Evolutionary conservation across 345 rosid species (phyloP), one percentile per base, ranked within the genome.

Genomic region (Arabidopsis suecica): DNA sequence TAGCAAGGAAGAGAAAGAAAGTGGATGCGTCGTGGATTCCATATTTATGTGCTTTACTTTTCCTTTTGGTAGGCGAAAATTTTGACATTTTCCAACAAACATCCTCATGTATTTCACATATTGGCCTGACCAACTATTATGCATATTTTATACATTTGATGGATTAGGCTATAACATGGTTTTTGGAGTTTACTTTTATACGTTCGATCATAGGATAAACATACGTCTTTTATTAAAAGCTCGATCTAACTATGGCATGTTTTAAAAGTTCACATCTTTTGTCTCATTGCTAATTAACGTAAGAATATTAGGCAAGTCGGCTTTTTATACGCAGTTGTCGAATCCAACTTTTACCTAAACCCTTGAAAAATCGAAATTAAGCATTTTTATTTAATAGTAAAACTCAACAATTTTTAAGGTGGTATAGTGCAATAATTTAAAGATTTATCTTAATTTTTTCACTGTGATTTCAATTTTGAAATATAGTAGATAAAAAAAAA

Each of bases 81-180:
- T 74, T 74, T 74, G 78, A 74, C 78, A 67, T 74, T 58, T 67
- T 67, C 61, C 23, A 56, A 34, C 28, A 45, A 53, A 28, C 32
- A 28, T 28, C 32, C 32, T 3, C 32, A 3, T 28, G 3, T 28
- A 3, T 28, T 28, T 28, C 32, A 4, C 32, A 28, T 28, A 61
- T 12, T 53, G 62, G 55, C 34, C 28, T 61, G 40, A 62, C 69
- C n/a, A 41, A 72, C 0, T 62, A 28, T 33, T 10, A 20, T 47
- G 16, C 30, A 65, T 37, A 14, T 36, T 48, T 8, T 28, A 14
- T 8, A 63, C n/a, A 23, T 13, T 38, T 13, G 32, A 71, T 37
- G 41, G 41, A 50, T 10, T 4, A 14, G 76, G 50, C 34, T 22
- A 62, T 45, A 42, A 47, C 37, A 63, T 7, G 76, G 42, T 28